Conservation (phyloP, 148 eudicot genomes). For the Rhododendron griersonianum region DNA sequence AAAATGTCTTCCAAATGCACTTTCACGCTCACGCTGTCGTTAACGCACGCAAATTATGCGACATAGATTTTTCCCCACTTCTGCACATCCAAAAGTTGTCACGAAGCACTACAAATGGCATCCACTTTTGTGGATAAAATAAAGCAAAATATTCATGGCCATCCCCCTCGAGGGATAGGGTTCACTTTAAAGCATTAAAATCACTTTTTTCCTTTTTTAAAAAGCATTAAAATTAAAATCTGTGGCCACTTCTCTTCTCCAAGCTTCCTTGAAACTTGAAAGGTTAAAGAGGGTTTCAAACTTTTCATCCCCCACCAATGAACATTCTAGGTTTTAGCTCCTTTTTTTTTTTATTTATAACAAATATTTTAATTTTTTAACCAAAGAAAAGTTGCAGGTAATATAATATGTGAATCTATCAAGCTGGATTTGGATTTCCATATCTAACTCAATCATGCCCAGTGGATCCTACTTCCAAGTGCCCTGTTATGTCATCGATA, state of each 20-base stretch:
- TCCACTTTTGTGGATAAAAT: conserved; percentile 3
- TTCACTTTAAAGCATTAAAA: not conserved
- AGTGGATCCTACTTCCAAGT: conserved; percentile 4
- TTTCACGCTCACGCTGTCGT: not conserved
- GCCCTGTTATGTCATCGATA: not conserved
- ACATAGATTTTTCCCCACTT: not conserved
- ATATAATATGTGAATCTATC: not conserved
- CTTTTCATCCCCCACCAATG: not conserved
- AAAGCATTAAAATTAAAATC: not conserved
- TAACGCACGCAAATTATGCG: not conserved
- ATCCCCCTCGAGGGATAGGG: not conserved
- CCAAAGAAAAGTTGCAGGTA: no score
- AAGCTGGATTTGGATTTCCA: conserved; percentile 7
- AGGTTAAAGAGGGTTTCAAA: not conserved
- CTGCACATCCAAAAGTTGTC: not conserved
- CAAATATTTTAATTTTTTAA: not conserved
- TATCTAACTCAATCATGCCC: conserved; percentile 1
- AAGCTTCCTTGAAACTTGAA: not conserved
- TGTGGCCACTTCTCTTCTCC: conserved; percentile 3
- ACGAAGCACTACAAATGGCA: conserved; percentile 7
- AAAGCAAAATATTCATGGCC: conserved; percentile 1
- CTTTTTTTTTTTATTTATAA: not conserved
- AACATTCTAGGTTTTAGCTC: not conserved
- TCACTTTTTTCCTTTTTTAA: no score
- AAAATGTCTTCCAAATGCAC: no score